Base-by-base conservation (phyloP, 2,329 filamentous ascomycete genomes). In the Colletotrichum paranaense region DNA sequence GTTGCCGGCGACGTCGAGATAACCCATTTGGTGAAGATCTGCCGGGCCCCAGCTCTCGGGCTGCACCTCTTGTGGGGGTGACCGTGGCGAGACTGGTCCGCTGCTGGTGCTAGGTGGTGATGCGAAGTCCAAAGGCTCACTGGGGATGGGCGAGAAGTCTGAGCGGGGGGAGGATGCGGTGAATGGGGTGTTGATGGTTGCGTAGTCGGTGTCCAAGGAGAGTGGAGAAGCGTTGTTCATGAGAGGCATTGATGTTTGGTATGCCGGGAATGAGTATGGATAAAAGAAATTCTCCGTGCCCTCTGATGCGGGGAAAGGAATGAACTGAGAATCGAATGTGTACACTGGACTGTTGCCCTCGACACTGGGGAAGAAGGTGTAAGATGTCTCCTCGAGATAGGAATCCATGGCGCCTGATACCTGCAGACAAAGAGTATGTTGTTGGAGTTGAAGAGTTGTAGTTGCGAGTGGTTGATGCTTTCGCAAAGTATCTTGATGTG, bases 1-100 rank as follows among this genome's bases (percentile, higher is more conserved):
- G 35, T 71, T 73, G 46, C 71, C 71, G 46, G 59, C 57, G 3
- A 62, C 71, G 16, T 73, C 71, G 12, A 73, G 67, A 19, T 73
- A 70, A 35, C 69, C 69, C 58, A 72, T 72, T 35, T 63, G 57
- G 11, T 68, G 69, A 3, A 72, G 38, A 26, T 72, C 69, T 3
- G 49, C 30, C 16, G 65, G 65, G 4, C 58, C 49, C 65, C 69
- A 68, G 19, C 28, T 49, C 32, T 72, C 69, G 2, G 28, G 6
- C 19, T 72, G 64, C 38, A 8, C 8, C 22, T 68, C 69, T 4
- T 57, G 62, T 12, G 58, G 65, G 8, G 69, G 58, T 11, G 65
- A 68, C 2, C 12, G 49, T 1, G 69, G 58, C 2, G 65, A 68
- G n/a, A 14, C 22, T 19, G 12, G 22, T 11, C n/a, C 58, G 11